These are phyloP conservation scores for Pythium folliculosum DNA, from an alignment of 352 stramenopile genomes.

Conservation along the genomic window DNA sequence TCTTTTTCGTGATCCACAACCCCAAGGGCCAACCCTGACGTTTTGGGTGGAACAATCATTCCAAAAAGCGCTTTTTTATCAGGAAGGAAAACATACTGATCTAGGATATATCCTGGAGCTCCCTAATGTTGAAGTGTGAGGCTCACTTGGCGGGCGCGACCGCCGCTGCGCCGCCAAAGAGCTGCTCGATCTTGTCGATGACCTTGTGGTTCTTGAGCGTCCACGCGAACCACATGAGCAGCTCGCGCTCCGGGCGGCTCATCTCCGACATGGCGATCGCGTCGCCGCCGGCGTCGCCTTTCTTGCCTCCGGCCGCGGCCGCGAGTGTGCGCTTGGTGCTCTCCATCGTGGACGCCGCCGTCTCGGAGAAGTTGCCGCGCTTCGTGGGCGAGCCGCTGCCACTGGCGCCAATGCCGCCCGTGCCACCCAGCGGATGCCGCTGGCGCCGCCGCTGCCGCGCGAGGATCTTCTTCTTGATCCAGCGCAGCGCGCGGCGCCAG, in stretches of 20 bases:
- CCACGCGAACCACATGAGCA: conserved; percentile 53
- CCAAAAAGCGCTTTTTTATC: neutral
- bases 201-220: conserved; percentile 59
- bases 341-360: conserved; percentile 5
- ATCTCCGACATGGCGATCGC: conserved; percentile 29
- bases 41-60: neutral
- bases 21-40: neutral
- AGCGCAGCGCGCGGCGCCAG: conserved; percentile 9
- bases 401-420: too few species aligned
- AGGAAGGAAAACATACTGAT: neutral
- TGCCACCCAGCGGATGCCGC: neutral
- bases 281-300: conserved; percentile 5
- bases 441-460: neutral
- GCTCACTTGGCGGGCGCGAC: conserved; percentile 7
- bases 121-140: too few species aligned
- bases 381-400: conserved; percentile 4
- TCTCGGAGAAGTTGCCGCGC: neutral
- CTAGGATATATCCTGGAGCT: neutral
- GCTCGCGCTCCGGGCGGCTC: conserved; percentile 41
- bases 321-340: conserved; percentile 17
- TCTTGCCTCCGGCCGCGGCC: neutral
- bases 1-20: neutral
- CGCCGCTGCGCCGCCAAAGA: conserved; percentile 24
- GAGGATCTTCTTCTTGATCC: conserved; percentile 16
- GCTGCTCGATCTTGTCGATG: conserved; percentile 34